Conservation (phyloP, 2,329 filamentous ascomycete species). For the Neopestalotiopsis rosae region DNA sequence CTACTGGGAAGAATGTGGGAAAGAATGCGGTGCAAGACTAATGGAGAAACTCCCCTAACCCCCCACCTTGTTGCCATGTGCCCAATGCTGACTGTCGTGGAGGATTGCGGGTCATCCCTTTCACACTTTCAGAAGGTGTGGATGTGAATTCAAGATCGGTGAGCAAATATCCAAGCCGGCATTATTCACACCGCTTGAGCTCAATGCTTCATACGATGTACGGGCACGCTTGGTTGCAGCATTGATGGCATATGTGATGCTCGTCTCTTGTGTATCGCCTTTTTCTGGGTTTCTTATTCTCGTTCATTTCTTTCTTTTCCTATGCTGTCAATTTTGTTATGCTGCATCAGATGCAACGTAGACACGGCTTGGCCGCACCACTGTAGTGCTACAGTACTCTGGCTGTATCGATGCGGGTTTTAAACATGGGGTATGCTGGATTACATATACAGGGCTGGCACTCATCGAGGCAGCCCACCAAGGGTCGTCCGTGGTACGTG, state of each 20-base stretch:
- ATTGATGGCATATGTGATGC: background rate
- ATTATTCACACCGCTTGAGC: background rate
- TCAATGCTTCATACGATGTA: background rate
- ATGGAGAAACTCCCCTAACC: too few species aligned
- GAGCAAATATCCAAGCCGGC: background rate
- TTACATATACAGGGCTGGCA: too few species aligned
- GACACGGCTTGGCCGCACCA: background rate
- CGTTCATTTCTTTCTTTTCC: conserved; percentile 9
- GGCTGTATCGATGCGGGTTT: background rate
- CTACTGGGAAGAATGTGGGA: background rate
- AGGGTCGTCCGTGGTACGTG: background rate
- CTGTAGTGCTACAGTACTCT: background rate
- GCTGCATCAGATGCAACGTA: background rate
- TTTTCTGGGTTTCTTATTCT: conserved; percentile 6
- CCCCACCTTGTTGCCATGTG: too few species aligned
- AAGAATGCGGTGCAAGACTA: too few species aligned
- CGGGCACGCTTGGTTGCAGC: background rate
- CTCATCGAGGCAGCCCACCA: background rate
- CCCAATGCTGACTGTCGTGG: too few species aligned
- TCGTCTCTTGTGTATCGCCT: conserved; percentile 18
- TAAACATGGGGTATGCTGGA: background rate
- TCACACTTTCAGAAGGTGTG: too few species aligned
- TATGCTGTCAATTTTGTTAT: background rate
- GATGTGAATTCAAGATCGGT: too few species aligned
- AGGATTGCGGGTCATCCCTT: too few species aligned